Base-by-base conservation (phyloP, 495 filamentous ascomycete species). In the Trypethelium eluteriae region DNA sequence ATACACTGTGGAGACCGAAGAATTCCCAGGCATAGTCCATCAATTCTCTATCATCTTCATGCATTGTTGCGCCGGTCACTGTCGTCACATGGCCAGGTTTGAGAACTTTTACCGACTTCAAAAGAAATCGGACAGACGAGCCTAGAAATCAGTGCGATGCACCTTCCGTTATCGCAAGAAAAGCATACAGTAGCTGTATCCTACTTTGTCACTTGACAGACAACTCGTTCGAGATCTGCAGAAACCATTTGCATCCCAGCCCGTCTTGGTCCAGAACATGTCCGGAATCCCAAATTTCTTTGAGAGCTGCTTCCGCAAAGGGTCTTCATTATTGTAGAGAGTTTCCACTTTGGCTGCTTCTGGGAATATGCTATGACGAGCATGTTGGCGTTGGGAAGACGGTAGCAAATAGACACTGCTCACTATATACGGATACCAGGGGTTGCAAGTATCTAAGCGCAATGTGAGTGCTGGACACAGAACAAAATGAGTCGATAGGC, bases 221-320 rank as follows among this genome's bases (percentile, higher is more conserved):
- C 6, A 35, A 7, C 36, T 36, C 53, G 53, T 32, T 14, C 36
- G 53, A 59, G 53, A 36, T 9, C 32, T 34, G 32, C 3, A 59
- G 53, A 59, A 59, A 32, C 53, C 53, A 36, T 59, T 59, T 59
- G 53, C 53, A 59, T 59, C 32, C 53, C 53, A 59, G 0, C 53
- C 53, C 3, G 32, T 7, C 18, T 18, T 59, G 6, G 53, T 35
- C 53, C 53, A 59, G 32, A 59, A 59, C 9, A 36, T 9, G 6
- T 36, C 25, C 36, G 53, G 53, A 35, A 59, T 2, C 9, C 14
- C 25, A 59, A 59, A 59, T 59, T 59, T 59, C 25, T 36, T 7
- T 10, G 53, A 59, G 25, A 59, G 53, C 36, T 36, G 25, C 5
- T 59, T 36, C 6, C 53, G 36, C 53, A 59, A 6, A 10, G 53